These are phyloP conservation scores for Auxenochlorella pyrenoidosa DNA, from an alignment of 139 green algal genomes.

Conservation along the genomic window DNA sequence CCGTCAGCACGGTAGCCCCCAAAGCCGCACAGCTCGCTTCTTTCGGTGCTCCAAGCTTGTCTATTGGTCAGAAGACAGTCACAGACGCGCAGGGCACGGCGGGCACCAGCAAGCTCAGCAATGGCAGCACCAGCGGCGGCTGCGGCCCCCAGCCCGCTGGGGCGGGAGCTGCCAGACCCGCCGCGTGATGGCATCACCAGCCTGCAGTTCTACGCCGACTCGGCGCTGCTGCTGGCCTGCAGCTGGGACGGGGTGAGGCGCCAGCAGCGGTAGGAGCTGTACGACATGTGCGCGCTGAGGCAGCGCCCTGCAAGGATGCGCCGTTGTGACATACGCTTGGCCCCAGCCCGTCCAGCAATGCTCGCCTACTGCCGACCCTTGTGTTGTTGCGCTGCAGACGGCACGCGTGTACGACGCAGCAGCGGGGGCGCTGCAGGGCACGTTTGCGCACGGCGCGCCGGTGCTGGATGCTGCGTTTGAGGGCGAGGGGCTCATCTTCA, in stretches of 20 bases:
- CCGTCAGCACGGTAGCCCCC: not conserved
- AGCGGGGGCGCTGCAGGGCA: slow-evolving; percentile 43
- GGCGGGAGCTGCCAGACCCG: slow-evolving; percentile 47
- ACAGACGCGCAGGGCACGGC: not conserved
- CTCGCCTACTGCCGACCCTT: not conserved
- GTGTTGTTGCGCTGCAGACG: slow-evolving; percentile 42
- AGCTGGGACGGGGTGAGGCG: slow-evolving; percentile 80
- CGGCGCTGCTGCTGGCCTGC: slow-evolving; percentile 68
- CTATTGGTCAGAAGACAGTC: not conserved
- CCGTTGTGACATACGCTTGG: too few relatives aligned
- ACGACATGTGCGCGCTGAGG: too few relatives aligned
- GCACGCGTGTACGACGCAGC: slow-evolving; percentile 76
- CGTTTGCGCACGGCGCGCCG: slow-evolving; percentile 59
- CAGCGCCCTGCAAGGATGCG: too few relatives aligned
- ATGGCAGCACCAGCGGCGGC: not conserved
- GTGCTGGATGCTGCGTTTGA: slow-evolving; percentile 81
- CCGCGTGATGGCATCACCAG: slow-evolving; percentile 75
- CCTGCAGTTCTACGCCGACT: slow-evolving; percentile 63
- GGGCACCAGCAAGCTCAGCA: not conserved
- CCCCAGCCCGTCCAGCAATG: not conserved
- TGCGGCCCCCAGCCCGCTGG: slow-evolving; percentile 18
- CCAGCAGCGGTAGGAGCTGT: too few relatives aligned
- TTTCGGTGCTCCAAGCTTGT: too few relatives aligned
- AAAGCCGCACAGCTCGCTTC: not conserved
- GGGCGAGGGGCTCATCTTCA: slow-evolving; percentile 62